A percentile compares a stretch with the other conserved stretches of the same genome.
phyloP scores from a whole-genome alignment of 192 early-diverging fungal genomes.

The Chytriomyces confervae region DNA sequence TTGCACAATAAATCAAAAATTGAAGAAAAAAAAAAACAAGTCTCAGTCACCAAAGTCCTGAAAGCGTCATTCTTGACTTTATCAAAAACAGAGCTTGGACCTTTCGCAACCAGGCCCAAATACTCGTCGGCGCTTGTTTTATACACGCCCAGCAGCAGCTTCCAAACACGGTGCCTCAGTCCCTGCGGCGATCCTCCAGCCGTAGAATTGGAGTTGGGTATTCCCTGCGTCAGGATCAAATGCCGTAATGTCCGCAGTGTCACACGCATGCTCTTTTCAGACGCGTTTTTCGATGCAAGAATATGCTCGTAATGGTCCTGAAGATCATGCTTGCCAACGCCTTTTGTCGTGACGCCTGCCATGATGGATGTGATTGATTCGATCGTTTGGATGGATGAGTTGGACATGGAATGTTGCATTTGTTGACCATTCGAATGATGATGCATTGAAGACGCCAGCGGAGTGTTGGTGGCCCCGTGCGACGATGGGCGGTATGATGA shows the following conservation, averaged over 20 bases:
- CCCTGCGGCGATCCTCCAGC: conserved; percentile 4
- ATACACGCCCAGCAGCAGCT: conserved; percentile 74
- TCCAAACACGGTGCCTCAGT: conserved; percentile 73
- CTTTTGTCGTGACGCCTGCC: conserved; percentile 27
- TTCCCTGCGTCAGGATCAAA: conserved; percentile 65
- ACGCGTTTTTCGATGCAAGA: conserved; percentile 55
- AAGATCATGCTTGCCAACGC: conserved; percentile 20
- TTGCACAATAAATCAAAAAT: too few relatives aligned
- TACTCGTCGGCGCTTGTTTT: conserved; percentile 77
- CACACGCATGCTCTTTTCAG: conserved; percentile 61
- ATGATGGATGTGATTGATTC: conserved; percentile 16
- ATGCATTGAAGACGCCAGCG: background rate
- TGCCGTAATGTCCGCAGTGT: conserved; percentile 59
- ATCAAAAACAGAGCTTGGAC: conserved; percentile 72
- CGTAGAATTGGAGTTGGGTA: conserved; percentile 55
- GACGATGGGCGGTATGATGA: background rate
- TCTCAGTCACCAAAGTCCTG: conserved; percentile 73
- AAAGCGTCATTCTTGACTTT: conserved; percentile 94
- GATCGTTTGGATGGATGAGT: background rate
- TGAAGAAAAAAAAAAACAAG: background rate
- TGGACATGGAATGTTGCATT: background rate
- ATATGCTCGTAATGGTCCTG: conserved; percentile 54
- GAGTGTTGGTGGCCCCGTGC: background rate
- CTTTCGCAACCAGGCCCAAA: conserved; percentile 68
- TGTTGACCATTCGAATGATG: background rate